phyloP scores from a whole-genome alignment of 768 basidiomycete genomes.

The Serendipita indica region DNA sequence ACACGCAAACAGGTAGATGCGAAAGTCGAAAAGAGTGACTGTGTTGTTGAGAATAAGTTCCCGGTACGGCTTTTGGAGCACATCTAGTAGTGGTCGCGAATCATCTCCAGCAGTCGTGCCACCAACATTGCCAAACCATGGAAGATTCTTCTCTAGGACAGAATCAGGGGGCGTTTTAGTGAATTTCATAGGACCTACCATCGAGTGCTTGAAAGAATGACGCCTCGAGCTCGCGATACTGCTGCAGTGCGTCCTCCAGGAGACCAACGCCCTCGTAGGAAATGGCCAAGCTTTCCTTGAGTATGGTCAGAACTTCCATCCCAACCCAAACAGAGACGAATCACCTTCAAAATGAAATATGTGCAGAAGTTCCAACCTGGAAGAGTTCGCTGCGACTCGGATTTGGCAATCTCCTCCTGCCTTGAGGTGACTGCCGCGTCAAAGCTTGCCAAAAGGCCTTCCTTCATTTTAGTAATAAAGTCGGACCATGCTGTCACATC shows the following conservation, averaged over 20 bases:
- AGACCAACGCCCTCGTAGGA: slow-evolving; percentile 86
- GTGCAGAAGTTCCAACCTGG: slow-evolving; percentile 99
- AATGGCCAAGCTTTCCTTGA: slow-evolving; percentile 90
- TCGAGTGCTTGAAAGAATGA: slow-evolving; percentile 41
- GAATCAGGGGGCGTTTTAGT: neutral
- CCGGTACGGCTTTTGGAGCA: slow-evolving; percentile 69
- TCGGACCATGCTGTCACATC: slow-evolving; percentile 81
- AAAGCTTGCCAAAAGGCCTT: slow-evolving; percentile 72
- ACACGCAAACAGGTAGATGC: slow-evolving; percentile 75
- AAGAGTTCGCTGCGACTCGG: slow-evolving; percentile 78
- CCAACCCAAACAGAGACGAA: neutral
- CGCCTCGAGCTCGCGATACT: slow-evolving; percentile 84
- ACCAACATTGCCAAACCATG: slow-evolving; percentile 85
- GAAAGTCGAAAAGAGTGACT: slow-evolving; percentile 88
- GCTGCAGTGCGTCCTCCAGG: slow-evolving; percentile 73
- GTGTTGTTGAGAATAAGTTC: slow-evolving; percentile 79
- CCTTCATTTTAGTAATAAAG: slow-evolving; percentile 76
- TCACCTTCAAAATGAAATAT: slow-evolving; percentile 88
- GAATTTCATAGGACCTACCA: slow-evolving; percentile 15
- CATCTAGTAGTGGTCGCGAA: slow-evolving; percentile 61
- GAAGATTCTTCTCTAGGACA: slow-evolving; percentile 55
- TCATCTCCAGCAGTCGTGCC: slow-evolving; percentile 59
- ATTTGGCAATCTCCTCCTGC: slow-evolving; percentile 82
- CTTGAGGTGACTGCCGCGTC: slow-evolving; percentile 61
- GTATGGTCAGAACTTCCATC: slow-evolving; percentile 14